Base-by-base conservation (phyloP, 106 monocot species). In the Phalaenopsis aphrodite region DNA sequence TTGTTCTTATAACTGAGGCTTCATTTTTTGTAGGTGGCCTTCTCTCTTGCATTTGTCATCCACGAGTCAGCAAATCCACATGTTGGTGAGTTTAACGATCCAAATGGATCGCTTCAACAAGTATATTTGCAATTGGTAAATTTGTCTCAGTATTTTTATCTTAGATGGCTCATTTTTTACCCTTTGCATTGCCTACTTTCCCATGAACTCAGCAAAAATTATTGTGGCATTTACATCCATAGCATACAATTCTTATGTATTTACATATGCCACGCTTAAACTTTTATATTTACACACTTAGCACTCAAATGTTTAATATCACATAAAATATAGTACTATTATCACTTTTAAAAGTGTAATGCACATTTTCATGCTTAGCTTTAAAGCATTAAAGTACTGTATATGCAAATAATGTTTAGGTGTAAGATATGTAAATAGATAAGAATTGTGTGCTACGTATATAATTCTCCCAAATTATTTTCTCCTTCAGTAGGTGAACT, bases 1-100 rank as follows among this genome's bases (percentile, higher is more conserved):
- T 48, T 48, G 49, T 48, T 48, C 21, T 76, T 30, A 46, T 76
- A 18, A 46, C 2, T 21, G 11, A 76, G 23, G 11, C n/a, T 49
- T 76, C 18, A 43, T 45, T 39, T 78, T 78, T 78, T 83, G 84
- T 80, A 99, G 98, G 98, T 99, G 41, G 92, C 89, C 9, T 89
- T 85, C 77, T 99, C 98, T 58, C 91, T 99, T 66, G 98, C 98
- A 76, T 99, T 99, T 80, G 98, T 99, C 69, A 95, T 99, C 80
- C 88, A 99, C 75, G 98, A 99, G 83, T 99, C 98, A 58, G 98
- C 98, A 85, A 99, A 99, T 84, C 98, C 98, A 65, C 94, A 95
- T 81, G 87, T 95, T 47, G 98, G 98, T 99, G 58, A 90, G 90
- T 86, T 18, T 30, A 39, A 55, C 47, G 42, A n/a, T 47, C 71